Conservation (phyloP, 768 basidiomycete genomes). For the Pleurotus citrinopileatus region DNA sequence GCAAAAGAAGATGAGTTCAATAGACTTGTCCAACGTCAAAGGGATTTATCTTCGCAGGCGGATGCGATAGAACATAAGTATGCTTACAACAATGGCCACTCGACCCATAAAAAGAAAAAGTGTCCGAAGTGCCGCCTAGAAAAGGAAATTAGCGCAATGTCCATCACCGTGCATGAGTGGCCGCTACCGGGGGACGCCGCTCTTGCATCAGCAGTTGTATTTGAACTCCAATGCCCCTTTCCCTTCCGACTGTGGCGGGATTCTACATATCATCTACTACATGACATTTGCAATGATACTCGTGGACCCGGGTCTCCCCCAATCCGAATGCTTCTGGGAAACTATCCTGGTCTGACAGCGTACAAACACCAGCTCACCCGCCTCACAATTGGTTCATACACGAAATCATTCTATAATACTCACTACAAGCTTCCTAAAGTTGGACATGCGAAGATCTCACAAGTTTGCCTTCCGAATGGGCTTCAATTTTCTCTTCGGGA, state of each 20-base stretch:
- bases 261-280: slow-evolving; percentile 34
- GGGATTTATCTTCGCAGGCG: slow-evolving; percentile 13
- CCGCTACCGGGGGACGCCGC: slow-evolving; percentile 32
- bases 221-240: slow-evolving; percentile 38
- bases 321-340: slow-evolving; percentile 9
- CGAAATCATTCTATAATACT: slow-evolving; percentile 27
- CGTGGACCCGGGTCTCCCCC: neutral
- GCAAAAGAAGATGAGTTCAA: slow-evolving; percentile 25
- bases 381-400: slow-evolving; percentile 33
- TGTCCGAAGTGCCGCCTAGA: slow-evolving; percentile 28
- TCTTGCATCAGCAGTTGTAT: slow-evolving; percentile 29
- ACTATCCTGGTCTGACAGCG: slow-evolving; percentile 8
- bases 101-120: neutral
- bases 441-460: neutral
- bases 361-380: slow-evolving; percentile 13
- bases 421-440: slow-evolving; percentile 24
- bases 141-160: slow-evolving; percentile 14
- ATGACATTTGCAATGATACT: slow-evolving; percentile 26
- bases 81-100: neutral
- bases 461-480: neutral
- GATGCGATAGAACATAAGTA: slow-evolving; percentile 10
- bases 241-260: slow-evolving; percentile 42
- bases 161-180: slow-evolving; percentile 41
- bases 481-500: slow-evolving; percentile 23
- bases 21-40: slow-evolving; percentile 18